Conservation (phyloP, 768 basidiomycete genomes). For the Boletus rubroflammeus region DNA sequence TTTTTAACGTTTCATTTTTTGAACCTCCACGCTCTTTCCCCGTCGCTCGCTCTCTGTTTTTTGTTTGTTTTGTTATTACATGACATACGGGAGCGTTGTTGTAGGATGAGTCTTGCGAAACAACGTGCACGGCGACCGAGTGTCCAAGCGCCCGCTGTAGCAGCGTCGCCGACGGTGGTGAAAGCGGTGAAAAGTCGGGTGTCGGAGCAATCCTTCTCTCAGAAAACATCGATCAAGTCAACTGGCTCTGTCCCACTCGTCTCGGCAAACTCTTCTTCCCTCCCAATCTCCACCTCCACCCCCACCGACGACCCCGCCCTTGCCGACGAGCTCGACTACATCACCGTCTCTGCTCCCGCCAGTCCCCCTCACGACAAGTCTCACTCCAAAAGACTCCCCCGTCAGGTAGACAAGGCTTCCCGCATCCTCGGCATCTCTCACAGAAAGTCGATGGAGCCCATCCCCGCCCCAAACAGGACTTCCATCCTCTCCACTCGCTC, state of each 20-base stretch:
- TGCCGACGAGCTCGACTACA: conserved; percentile 74
- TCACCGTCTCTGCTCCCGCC: conserved; percentile 41
- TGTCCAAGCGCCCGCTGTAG: conserved; percentile 21
- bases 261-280: conserved; percentile 4
- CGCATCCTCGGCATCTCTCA: conserved; percentile 74
- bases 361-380: conserved; percentile 18
- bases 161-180: conserved; percentile 30
- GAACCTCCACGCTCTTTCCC: neutral
- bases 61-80: neutral
- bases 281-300: neutral
- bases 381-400: conserved; percentile 33
- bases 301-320: conserved; percentile 34
- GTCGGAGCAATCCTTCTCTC: conserved; percentile 46
- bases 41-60: conserved; percentile 1
- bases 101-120: conserved; percentile 15
- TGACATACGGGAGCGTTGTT: neutral
- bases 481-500: conserved; percentile 72
- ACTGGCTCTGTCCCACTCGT: neutral
- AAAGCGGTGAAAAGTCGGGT: conserved; percentile 45
- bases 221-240: conserved; percentile 18
- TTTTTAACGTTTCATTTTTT: neutral
- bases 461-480: conserved; percentile 70
- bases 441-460: conserved; percentile 78
- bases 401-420: conserved; percentile 69
- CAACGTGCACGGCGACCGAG: conserved; percentile 18